Evolutionary conservation across 495 filamentous ascomycete genomes (phyloP), one percentile per base, ranked within the genome.

Genomic region (Penicillium cataractarum): DNA sequence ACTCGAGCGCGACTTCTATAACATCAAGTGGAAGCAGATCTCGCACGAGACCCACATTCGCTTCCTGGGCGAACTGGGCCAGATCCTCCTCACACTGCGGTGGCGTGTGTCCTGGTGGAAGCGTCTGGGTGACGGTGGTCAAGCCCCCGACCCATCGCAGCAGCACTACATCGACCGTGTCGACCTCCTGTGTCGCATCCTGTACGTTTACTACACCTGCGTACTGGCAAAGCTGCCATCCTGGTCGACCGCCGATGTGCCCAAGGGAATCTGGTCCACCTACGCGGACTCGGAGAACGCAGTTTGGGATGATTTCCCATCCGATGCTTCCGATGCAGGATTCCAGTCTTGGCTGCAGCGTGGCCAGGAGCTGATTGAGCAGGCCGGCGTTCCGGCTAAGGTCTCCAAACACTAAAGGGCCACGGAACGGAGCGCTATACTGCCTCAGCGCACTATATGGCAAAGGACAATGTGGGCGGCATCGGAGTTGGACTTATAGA

Each of bases 71-170:
- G 77, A 83, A 57, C 69, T 83, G 15, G 79, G 79, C 15, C 71
- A 76, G 52, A 81, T 82, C 42, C 72, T 83, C 12, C 70, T 82
- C 29, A 77, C 80, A 4, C 70, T 83, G 8, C 80, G 80, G 19
- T 83, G 80, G 80, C 80, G 80, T 4, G 73, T 79, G 3, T 80
- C 79, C 4, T 83, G 80, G 80, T 83, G 80, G 80, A 76, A 75
- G 55, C 69, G 71, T 9, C 76, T 83, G 15, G 80, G 79, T 17
- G 78, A 82, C 55, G 77, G 77, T 31, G 77, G 79, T 57, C 67
- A 68, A n/a, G 69, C 67, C 39, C 77, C 79, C 3, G 78, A 81
- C 49, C 77, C 79, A 0, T 74, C 64, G 29, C 73, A 78, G 63
- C 78, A 79, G 54, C 75, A 79, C 60, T 83, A 82, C 48, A 70